Conservation (phyloP, 129 eudicot genomes). For the Mikania micrantha region DNA sequence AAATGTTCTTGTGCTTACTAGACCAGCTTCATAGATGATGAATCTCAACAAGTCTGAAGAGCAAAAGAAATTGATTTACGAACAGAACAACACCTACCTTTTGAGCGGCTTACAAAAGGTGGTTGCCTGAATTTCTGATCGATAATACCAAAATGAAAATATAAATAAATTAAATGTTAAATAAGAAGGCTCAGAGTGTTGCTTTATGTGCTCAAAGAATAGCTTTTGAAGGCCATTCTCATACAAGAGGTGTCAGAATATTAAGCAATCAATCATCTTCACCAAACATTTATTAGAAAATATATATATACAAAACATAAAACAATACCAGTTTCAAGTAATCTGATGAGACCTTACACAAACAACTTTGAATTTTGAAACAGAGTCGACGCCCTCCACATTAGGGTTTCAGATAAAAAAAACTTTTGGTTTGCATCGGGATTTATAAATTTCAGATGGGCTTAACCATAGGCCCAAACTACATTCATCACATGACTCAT, state of each 20-base stretch:
- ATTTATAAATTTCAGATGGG: conserved; percentile 9
- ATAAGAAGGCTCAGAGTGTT: conserved; percentile 24
- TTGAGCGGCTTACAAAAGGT: neutral
- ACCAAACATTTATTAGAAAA: too few relatives aligned
- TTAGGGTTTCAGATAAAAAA: conserved; percentile 9
- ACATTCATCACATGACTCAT: too few relatives aligned
- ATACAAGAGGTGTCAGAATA: conserved; percentile 38
- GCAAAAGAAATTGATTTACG: conserved; percentile 25
- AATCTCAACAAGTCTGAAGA: conserved; percentile 38
- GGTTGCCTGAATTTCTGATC: conserved; percentile 33
- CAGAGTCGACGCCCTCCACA: too few relatives aligned
- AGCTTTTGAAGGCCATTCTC: conserved; percentile 14
- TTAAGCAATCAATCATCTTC: conserved; percentile 19
- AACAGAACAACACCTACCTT: conserved; percentile 32
- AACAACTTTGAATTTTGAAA: too few relatives aligned
- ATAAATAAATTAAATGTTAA: too few relatives aligned
- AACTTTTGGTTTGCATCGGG: too few relatives aligned
- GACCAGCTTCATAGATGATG: conserved; percentile 21
- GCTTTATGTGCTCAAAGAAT: conserved; percentile 26
- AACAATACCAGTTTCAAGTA: too few relatives aligned
- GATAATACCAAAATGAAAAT: neutral
- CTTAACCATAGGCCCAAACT: conserved; percentile 3
- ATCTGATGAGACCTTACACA: too few relatives aligned
- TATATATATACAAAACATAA: too few relatives aligned
- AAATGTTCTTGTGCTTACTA: conserved; percentile 29